A percentile compares a stretch with the other conserved stretches of the same genome.
These are phyloP conservation scores for Vigna hirtella DNA, from an alignment of 306 rosid species.

Conservation along the genomic window DNA sequence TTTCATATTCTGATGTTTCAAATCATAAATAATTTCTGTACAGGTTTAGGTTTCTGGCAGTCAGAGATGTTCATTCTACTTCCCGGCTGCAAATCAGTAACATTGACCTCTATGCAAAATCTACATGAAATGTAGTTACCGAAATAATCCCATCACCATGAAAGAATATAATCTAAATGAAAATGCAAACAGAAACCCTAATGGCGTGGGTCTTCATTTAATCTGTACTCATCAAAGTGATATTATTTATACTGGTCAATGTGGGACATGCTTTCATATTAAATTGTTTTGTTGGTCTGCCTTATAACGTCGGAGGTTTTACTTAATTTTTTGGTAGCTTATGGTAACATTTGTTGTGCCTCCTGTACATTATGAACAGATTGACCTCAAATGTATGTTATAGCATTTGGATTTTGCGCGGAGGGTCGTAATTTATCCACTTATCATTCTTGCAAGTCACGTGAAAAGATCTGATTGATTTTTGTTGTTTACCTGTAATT, in stretches of 20 bases:
- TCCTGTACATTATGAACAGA: not conserved
- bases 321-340: not conserved
- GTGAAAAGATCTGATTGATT: not conserved
- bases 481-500: no score
- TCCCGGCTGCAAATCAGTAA: slow-evolving; percentile 86
- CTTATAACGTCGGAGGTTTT: not conserved
- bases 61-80: slow-evolving; percentile 59
- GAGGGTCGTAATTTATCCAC: no score
- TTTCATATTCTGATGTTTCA: not conserved
- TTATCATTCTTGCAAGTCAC: no score
- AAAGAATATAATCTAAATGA: not conserved
- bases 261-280: not conserved
- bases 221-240: not conserved
- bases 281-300: not conserved
- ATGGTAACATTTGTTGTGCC: not conserved
- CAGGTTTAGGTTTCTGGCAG: slow-evolving; percentile 86
- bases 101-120: slow-evolving; percentile 75
- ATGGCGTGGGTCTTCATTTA: not conserved
- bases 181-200: not conserved
- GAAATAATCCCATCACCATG: not conserved
- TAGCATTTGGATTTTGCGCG: no score
- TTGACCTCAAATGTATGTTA: not conserved
- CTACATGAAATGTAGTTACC: not conserved
- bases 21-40: slow-evolving; percentile 25
- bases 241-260: not conserved